Evolutionary conservation across 352 stramenopile genomes (phyloP).

Genomic region (Blastocystis sp.): DNA sequence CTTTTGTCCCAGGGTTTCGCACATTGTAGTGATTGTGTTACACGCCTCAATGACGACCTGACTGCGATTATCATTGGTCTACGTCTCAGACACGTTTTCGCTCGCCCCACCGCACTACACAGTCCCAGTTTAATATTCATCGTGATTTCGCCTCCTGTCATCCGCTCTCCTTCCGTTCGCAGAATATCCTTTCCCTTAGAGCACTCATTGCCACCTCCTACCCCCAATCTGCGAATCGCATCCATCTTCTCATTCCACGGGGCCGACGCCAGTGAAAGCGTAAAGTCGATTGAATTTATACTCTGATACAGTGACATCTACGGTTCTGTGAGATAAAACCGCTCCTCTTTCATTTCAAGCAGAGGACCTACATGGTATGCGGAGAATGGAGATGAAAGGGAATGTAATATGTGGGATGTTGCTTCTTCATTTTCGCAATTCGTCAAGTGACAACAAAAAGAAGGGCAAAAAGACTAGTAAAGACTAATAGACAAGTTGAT

Average conservation of each 20-base stretch:
- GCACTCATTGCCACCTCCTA: background rate
- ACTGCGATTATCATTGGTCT: slow-evolving; percentile 45
- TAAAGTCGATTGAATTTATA: background rate
- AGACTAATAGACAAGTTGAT: slow-evolving; percentile 3
- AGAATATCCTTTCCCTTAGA: background rate
- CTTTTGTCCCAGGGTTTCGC: background rate
- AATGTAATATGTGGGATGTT: background rate
- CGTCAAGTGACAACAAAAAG: background rate
- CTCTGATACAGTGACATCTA: background rate
- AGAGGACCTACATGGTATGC: background rate
- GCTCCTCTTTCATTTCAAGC: background rate
- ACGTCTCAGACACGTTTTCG: background rate
- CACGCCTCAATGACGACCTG: slow-evolving; percentile 21
- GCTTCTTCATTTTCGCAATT: too few species aligned
- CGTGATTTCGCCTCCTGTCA: background rate
- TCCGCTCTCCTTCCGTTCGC: background rate
- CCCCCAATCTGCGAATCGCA: background rate
- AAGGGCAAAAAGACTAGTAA: background rate
- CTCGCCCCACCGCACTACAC: background rate
- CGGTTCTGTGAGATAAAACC: background rate
- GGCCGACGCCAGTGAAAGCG: background rate
- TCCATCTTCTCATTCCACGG: background rate
- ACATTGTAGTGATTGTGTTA: slow-evolving; percentile 6
- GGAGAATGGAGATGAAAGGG: background rate
- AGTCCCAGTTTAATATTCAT: slow-evolving; percentile 33